Evolutionary conservation across 192 early-diverging fungal genomes (phyloP), one percentile per base, ranked within the genome.

Genomic region (Coemansia erecta): DNA sequence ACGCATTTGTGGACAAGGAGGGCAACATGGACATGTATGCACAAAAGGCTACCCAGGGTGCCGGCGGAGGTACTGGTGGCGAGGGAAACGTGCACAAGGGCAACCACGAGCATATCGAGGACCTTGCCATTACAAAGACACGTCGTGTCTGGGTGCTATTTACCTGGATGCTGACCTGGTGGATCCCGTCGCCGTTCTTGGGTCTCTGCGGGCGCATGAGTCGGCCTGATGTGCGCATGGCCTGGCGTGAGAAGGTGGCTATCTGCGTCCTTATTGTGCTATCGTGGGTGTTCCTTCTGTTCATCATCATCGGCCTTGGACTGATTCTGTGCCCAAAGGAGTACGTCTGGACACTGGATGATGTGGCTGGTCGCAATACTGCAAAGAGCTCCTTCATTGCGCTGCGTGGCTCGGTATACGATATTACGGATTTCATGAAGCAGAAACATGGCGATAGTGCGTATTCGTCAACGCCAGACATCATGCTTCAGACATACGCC

Each of bases 231-330:
- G 85, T 97, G 52, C 90, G 85, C 45, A 94, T 94, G 92, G 94
- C 94, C 8, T 97, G 92, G 92, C 81, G 94, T 47, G 95, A 98
- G 73, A 98, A 98, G 72, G 73, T 91, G 7, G 83, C 87, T 1
- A 81, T 98, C 21, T 93, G 92, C 70, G 71, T 91, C 17, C 61
- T 96, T 61, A 94, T 98, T 50, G 86, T 89, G 58, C 70, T 92
- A 14, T 71, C 92, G 59, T 94, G 91, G 40, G 83, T 72, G 5
- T 41, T 83, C 19, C 83, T 93, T 23, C 83, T 95, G 31, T 98
- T 98, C 66, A 85, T 92, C 63, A 92, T 98, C 58, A 83, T 92
- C 40, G 91, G 87, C 0, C 82, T 98, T 21, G 89, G 90, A 6
- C 72, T 85, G 43, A 51, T 94, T 2, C 84, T 97, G 64, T 97